Evolutionary conservation across 2,329 filamentous ascomycete species (phyloP).

Genomic region (Phyllosticta ampelicida): DNA sequence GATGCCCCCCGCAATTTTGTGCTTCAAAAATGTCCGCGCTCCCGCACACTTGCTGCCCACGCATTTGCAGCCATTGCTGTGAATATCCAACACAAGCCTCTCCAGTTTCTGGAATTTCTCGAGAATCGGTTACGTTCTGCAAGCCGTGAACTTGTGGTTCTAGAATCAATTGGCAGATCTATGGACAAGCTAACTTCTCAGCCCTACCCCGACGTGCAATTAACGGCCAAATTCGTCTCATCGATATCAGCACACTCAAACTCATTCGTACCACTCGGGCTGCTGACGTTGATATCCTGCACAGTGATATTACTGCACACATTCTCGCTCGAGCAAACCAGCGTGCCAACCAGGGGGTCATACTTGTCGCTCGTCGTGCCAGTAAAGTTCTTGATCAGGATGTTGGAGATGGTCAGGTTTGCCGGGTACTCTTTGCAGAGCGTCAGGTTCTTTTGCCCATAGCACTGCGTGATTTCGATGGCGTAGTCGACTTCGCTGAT

Average conservation of each 20-base stretch:
- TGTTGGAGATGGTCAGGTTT: constrained; percentile 43
- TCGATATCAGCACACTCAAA: constrained; percentile 7
- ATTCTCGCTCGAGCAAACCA: constrained; percentile 34
- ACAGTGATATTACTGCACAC: constrained; percentile 45
- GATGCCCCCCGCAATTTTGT: too few relatives aligned
- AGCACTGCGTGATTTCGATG: constrained; percentile 56
- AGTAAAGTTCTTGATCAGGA: constrained; percentile 46
- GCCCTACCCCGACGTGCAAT: background rate
- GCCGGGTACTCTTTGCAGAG: constrained; percentile 50
- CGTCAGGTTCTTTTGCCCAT: constrained; percentile 51
- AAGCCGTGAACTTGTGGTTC: background rate
- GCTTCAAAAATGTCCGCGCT: too few relatives aligned
- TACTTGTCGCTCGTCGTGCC: constrained; percentile 42
- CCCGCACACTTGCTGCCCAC: too few relatives aligned
- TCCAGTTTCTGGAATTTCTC: too few relatives aligned
- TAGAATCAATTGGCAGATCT: background rate
- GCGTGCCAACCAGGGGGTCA: constrained; percentile 31
- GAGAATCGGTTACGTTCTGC: background rate
- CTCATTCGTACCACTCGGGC: constrained; percentile 14
- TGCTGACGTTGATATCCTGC: constrained; percentile 44
- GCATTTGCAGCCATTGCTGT: too few relatives aligned
- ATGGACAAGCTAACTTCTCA: background rate
- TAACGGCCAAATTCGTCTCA: background rate
- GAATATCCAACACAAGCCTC: too few relatives aligned
- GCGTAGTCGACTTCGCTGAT: constrained; percentile 54